These are phyloP conservation scores for Globisporangium takayamanum DNA, from an alignment of 352 stramenopile species.

Conservation along the genomic window DNA sequence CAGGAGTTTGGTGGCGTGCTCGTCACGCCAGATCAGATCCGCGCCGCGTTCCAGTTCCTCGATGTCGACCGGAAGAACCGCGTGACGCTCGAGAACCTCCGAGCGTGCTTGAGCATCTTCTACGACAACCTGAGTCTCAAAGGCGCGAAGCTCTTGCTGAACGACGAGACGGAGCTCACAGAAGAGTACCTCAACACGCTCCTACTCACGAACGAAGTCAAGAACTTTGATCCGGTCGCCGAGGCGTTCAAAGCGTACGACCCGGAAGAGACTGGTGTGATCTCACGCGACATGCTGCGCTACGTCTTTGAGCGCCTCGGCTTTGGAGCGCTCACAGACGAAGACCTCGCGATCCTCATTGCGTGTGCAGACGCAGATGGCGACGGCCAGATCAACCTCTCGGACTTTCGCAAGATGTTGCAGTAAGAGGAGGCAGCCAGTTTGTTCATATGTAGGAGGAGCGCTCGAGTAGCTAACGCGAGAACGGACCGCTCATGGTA, in stretches of 20 bases:
- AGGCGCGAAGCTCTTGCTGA: slow-evolving; percentile 81
- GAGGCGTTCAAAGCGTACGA: slow-evolving; percentile 90
- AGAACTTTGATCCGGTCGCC: slow-evolving; percentile 85
- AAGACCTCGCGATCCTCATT: slow-evolving; percentile 79
- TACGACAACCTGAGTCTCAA: slow-evolving; percentile 84
- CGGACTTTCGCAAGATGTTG: slow-evolving; percentile 78
- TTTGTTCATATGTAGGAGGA: background rate
- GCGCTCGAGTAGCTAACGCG: too few species aligned
- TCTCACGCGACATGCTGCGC: slow-evolving; percentile 71
- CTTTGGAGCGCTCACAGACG: slow-evolving; percentile 73
- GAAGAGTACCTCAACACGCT: slow-evolving; percentile 74
- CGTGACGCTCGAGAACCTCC: slow-evolving; percentile 78
- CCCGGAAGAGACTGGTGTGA: slow-evolving; percentile 80
- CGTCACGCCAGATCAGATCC: slow-evolving; percentile 82
- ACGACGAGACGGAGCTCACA: slow-evolving; percentile 69
- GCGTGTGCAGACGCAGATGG: slow-evolving; percentile 82
- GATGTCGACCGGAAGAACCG: slow-evolving; percentile 75
- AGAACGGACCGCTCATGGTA: too few species aligned
- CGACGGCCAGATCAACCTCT: slow-evolving; percentile 72
- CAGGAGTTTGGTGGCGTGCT: slow-evolving; percentile 78
- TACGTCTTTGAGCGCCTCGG: slow-evolving; percentile 80
- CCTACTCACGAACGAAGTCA: slow-evolving; percentile 84
- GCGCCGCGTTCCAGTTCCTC: slow-evolving; percentile 85
- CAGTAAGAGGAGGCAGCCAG: slow-evolving; percentile 13
- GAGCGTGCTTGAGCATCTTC: slow-evolving; percentile 77